These are phyloP conservation scores for Volvox carteri DNA, from an alignment of 163 green algal genomes.

Conservation along the genomic window DNA sequence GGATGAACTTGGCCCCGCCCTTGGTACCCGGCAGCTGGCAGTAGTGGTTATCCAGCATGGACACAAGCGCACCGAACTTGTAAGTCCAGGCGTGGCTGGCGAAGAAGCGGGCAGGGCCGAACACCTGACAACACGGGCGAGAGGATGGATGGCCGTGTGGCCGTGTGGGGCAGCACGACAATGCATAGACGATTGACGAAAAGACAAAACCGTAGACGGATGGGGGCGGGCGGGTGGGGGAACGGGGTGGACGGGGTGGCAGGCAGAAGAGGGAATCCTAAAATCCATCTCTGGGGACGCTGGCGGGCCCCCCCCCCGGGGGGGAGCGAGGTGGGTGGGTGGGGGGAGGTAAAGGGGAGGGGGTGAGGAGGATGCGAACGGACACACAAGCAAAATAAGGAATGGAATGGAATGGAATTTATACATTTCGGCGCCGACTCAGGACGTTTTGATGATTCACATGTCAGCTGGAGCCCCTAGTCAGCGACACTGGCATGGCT, in stretches of 20 bases:
- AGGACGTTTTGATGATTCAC: too few species aligned
- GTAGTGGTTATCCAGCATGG: slow-evolving; percentile 53
- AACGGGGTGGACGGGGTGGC: too few species aligned
- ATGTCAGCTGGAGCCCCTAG: too few species aligned
- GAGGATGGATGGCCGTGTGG: too few species aligned
- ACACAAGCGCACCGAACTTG: slow-evolving; percentile 46
- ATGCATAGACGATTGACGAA: too few species aligned
- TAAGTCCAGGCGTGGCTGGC: slow-evolving; percentile 48
- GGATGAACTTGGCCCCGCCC: slow-evolving; percentile 8
- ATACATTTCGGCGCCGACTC: too few species aligned
- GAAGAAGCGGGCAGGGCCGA: slow-evolving; percentile 32
- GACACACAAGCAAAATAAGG: too few species aligned
- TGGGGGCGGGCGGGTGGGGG: background rate
- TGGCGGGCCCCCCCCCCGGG: background rate
- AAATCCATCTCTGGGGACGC: background rate
- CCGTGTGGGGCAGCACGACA: too few species aligned
- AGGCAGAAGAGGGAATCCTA: background rate
- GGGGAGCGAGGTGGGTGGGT: background rate
- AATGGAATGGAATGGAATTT: too few species aligned
- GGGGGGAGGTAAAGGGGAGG: background rate
- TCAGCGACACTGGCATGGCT: too few species aligned
- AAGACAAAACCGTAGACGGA: too few species aligned
- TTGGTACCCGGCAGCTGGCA: slow-evolving; percentile 24
- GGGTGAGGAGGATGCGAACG: too few species aligned
- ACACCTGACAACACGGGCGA: slow-evolving; percentile 12